These are phyloP conservation scores for Platismatia glauca DNA, from an alignment of 495 filamentous ascomycete genomes.

Conservation along the genomic window DNA sequence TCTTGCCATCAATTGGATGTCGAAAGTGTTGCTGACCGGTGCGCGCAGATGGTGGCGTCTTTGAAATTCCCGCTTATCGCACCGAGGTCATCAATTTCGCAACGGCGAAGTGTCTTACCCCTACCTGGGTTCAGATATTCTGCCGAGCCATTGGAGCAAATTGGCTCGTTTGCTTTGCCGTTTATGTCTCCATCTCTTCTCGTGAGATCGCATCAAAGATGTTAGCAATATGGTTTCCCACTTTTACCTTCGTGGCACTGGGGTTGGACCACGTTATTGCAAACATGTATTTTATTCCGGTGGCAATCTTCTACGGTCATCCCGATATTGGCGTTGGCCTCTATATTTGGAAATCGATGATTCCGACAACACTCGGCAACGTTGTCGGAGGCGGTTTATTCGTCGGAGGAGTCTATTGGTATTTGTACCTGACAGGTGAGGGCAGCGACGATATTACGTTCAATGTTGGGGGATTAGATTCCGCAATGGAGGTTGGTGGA, in stretches of 20 bases:
- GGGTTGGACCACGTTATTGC: conserved; percentile 55
- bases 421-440: conserved; percentile 19
- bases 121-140: conserved; percentile 51
- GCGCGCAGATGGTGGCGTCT: conserved; percentile 44
- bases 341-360: conserved; percentile 59
- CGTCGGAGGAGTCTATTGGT: conserved; percentile 19
- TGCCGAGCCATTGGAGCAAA: conserved; percentile 54
- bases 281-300: conserved; percentile 57
- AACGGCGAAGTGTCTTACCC: conserved; percentile 46
- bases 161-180: conserved; percentile 55
- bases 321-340: conserved; percentile 42
- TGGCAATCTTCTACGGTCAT: conserved; percentile 45
- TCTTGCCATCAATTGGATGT: background rate
- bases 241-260: conserved; percentile 50
- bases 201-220: conserved; percentile 49
- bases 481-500: conserved; percentile 21
- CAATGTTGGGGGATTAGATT: conserved; percentile 10
- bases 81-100: conserved; percentile 43
- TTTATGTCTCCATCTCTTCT: conserved; percentile 48
- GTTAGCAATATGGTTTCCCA: conserved; percentile 55
- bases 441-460: conserved; percentile 15
- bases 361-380: conserved; percentile 51
- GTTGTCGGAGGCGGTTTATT: conserved; percentile 48
- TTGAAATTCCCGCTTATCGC: conserved; percentile 43
- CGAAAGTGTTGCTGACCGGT: background rate